Evolutionary conservation across 768 basidiomycete genomes (phyloP), one percentile per base, ranked within the genome.

Genomic region (Pisolithus marmoratus): DNA sequence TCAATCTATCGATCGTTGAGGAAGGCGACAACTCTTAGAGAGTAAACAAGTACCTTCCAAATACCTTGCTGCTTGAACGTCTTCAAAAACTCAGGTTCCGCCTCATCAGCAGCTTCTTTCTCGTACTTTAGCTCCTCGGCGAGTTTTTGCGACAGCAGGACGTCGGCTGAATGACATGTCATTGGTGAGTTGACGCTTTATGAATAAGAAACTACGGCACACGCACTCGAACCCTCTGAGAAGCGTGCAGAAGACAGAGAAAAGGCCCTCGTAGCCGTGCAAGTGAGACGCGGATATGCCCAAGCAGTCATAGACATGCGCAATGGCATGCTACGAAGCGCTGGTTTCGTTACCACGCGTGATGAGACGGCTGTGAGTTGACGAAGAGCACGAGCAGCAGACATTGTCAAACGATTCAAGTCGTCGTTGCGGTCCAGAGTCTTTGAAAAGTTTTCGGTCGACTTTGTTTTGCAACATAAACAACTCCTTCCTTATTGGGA

Each of bases 41-140:
- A 11, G n/a, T 3, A 24, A 20, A 12, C 1, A 72, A 82, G 38
- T 53, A 90, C 92, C 70, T 79, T 72, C 94, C 94, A 98, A 17
- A 87, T 68, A 24, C 85, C 84, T 62, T 84, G 76, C 48, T 69
- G 73, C 64, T 81, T 79, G 78, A 97, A 92, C 14, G 76, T 66
- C 61, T 80, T 80, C 62, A 98, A 61, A 65, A 92, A 94, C 43
- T 89, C 88, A 26, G 94, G 93, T 42, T 72, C 74, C 1, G 52
- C 63, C 19, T 67, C 63, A 24, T 63, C 51, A 24, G 63, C 62
- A 2, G 63, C 72, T 60, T 93, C 85, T 54, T 80, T 74, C 73
- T 99, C 94, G 65, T 87, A 96, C 61, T 84, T 75, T 60, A 96
- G 76, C 73, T 98, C 95, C 65, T 88, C 83, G 46, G 76, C 67